Conservation (phyloP, 495 filamentous ascomycete species). For the Tuber indicum region DNA sequence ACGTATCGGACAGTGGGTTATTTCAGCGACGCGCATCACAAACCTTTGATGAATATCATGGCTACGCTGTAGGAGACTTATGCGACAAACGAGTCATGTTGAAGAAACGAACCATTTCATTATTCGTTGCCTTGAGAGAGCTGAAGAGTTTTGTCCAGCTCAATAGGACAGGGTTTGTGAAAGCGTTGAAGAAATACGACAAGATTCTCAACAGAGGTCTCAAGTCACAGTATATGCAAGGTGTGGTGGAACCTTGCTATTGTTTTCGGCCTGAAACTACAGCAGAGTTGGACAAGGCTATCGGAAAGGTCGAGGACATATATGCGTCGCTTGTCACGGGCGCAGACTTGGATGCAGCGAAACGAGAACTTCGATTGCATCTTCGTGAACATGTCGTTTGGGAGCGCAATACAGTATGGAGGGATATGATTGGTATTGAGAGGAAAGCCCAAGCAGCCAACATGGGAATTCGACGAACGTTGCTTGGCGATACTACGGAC, state of each 20-base stretch:
- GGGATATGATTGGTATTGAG: constrained; percentile 98
- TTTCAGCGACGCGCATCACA: constrained; percentile 30
- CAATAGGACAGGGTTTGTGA: constrained; percentile 91
- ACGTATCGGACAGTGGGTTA: constrained; percentile 10
- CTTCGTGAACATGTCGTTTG: constrained; percentile 96
- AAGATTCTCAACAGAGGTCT: constrained; percentile 82
- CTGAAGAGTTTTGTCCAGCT: constrained; percentile 93
- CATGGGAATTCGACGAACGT: constrained; percentile 67
- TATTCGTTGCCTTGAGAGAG: constrained; percentile 92
- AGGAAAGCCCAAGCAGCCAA: constrained; percentile 92
- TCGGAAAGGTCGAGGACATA: constrained; percentile 63
- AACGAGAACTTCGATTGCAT: constrained; percentile 79
- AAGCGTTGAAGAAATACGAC: constrained; percentile 97
- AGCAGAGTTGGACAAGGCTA: constrained; percentile 61
- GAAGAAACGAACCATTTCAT: constrained; percentile 79
- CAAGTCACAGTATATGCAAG: constrained; percentile 64
- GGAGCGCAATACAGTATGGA: constrained; percentile 98
- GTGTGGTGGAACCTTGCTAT: constrained; percentile 63
- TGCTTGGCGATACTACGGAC: constrained; percentile 69
- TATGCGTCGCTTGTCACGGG: constrained; percentile 78
- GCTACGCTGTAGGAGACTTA: constrained; percentile 60
- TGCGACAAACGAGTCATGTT: constrained; percentile 77
- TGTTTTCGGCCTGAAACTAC: constrained; percentile 69
- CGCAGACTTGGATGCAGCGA: constrained; percentile 66
- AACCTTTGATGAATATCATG: constrained; percentile 63